phyloP scores from a whole-genome alignment of 371 early-diverging fungal species.

The Mortierella sp. region DNA sequence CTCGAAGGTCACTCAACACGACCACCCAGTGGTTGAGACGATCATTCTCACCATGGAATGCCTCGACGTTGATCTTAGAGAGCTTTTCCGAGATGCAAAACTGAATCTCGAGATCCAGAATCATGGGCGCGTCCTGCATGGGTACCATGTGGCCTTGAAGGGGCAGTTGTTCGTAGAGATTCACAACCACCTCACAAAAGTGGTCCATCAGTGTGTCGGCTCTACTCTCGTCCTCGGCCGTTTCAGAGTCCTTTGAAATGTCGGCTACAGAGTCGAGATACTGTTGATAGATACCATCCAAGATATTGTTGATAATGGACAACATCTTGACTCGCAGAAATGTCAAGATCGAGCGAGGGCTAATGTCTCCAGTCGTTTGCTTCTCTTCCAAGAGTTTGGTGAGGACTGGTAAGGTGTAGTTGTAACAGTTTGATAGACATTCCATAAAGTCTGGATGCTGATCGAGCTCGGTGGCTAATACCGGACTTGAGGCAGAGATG shows the following conservation, averaged over 20 bases:
- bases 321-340: conserved; percentile 34
- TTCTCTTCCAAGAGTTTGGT: conserved; percentile 20
- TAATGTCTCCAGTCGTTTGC: conserved; percentile 8
- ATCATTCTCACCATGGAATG: conserved; percentile 66
- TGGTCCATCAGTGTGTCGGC: conserved; percentile 42
- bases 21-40: conserved; percentile 74
- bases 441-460: conserved; percentile 30
- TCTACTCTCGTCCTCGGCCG: conserved; percentile 6
- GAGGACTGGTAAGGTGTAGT: conserved; percentile 49
- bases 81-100: conserved; percentile 68
- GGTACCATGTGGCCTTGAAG: conserved; percentile 53
- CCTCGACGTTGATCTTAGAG: conserved; percentile 54
- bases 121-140: conserved; percentile 75
- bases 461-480: conserved; percentile 22
- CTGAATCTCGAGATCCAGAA: conserved; percentile 84
- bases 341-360: conserved; percentile 13
- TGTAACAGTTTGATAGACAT: conserved; percentile 42
- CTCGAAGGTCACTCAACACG: conserved; percentile 76
- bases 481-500: conserved; percentile 24
- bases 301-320: conserved; percentile 40
- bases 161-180: conserved; percentile 60
- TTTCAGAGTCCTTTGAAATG: neutral
- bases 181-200: conserved; percentile 56
- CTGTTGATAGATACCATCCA: conserved; percentile 35
- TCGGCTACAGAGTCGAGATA: neutral